phyloP scores from a whole-genome alignment of 306 rosid genomes.

The Prunus campanulata region DNA sequence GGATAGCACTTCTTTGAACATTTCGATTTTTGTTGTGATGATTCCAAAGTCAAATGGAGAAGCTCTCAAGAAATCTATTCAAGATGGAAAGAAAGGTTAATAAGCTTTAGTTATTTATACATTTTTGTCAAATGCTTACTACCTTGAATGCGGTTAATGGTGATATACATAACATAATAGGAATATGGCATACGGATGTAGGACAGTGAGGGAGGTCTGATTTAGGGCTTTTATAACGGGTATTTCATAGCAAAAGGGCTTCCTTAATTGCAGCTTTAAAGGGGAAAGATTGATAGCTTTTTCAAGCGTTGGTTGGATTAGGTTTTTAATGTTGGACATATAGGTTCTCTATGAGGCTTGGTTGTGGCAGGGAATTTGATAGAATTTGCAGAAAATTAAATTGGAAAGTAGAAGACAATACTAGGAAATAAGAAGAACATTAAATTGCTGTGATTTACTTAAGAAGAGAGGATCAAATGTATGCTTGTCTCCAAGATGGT shows the following conservation, averaged over 20 bases:
- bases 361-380: no score
- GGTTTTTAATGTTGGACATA: neutral
- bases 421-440: no score
- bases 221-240: neutral
- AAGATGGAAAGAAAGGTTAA: conserved; percentile 57
- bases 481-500: no score
- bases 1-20: conserved; percentile 33
- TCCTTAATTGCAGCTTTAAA: neutral
- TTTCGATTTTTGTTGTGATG: conserved; percentile 76
- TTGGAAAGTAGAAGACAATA: no score
- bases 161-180: neutral
- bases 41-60: conserved; percentile 61
- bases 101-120: conserved; percentile 27
- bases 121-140: neutral
- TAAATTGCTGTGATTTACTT: no score
- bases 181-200: neutral
- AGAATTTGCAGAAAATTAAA: no score
- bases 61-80: conserved; percentile 37
- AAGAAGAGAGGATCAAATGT: no score
- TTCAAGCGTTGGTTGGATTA: neutral
- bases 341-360: neutral
- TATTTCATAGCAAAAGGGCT: neutral
- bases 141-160: conserved; percentile 1
- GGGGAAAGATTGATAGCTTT: neutral
- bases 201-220: neutral